A percentile compares a stretch with the other conserved stretches of the same genome.
phyloP scores from a whole-genome alignment of 108 stramenopile species.

The Asterionellopsis glacialis region DNA sequence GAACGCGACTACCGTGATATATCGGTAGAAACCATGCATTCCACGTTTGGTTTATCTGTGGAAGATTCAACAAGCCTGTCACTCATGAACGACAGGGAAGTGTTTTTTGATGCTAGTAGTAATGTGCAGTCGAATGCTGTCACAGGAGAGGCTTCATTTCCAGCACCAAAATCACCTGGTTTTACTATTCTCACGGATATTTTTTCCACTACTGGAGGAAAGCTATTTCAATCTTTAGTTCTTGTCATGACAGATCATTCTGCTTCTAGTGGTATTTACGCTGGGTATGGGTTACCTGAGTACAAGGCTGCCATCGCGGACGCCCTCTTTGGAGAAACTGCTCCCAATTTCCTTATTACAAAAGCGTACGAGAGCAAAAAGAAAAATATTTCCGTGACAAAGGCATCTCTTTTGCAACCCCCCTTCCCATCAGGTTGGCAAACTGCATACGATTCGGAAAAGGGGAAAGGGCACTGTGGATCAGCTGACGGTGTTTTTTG shows the following conservation, averaged over 20 bases:
- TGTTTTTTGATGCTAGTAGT: too few species aligned
- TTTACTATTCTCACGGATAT: constrained; percentile 38
- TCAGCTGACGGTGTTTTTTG: constrained; percentile 36
- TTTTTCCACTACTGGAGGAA: constrained; percentile 39
- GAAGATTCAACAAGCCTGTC: background rate
- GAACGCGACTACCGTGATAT: background rate
- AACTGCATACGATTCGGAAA: constrained; percentile 2
- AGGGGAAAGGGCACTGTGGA: background rate
- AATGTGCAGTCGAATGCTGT: background rate
- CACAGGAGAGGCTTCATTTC: constrained; percentile 11
- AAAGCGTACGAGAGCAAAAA: constrained; percentile 31
- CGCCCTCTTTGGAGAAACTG: constrained; percentile 58
- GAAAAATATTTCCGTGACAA: constrained; percentile 10
- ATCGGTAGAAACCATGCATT: background rate
- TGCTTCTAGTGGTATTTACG: constrained; percentile 29
- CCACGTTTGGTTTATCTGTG: too few species aligned
- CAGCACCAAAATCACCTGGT: constrained; percentile 46
- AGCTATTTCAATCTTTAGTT: constrained; percentile 41
- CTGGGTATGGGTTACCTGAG: constrained; percentile 23
- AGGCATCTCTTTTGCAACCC: constrained; percentile 25
- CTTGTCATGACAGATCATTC: constrained; percentile 33
- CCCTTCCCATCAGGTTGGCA: constrained; percentile 23
- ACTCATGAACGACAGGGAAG: background rate
- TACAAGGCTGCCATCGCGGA: constrained; percentile 46
- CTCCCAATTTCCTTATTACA: constrained; percentile 31